A percentile compares a stretch with the other conserved stretches of the same genome.
Conservation (phyloP, 352 stramenopile species). For the Phytopythium vexans region DNA sequence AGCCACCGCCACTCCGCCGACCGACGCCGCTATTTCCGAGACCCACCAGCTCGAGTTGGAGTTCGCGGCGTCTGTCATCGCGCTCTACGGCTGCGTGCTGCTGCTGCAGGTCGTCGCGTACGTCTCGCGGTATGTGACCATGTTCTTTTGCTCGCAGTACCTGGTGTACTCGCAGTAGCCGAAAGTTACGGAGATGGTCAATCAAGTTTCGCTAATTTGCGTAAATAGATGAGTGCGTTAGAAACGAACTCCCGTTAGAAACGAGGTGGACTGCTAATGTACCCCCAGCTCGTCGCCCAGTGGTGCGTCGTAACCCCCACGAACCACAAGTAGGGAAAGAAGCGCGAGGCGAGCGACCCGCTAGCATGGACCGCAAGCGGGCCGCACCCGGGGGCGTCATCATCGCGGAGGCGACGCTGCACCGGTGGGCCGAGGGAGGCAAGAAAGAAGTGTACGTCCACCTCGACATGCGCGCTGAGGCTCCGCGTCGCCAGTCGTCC, state of each 20-base stretch:
- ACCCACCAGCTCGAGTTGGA: constrained; percentile 41
- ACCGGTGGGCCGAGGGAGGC: constrained; percentile 65
- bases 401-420: constrained; percentile 52
- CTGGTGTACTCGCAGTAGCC: constrained; percentile 30
- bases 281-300: too few species aligned
- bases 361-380: constrained; percentile 19
- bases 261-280: too few species aligned
- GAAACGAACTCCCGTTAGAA: too few species aligned
- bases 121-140: constrained; percentile 56
- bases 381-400: constrained; percentile 27
- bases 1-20: not conserved
- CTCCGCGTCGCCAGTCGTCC: too few species aligned
- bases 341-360: too few species aligned
- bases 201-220: too few species aligned
- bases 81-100: constrained; percentile 46
- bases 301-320: too few species aligned
- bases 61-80: constrained; percentile 34
- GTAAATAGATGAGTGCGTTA: too few species aligned
- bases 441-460: constrained; percentile 48
- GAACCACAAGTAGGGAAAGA: not conserved
- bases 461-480: too few species aligned
- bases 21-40: constrained; percentile 10
- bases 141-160: constrained; percentile 75
- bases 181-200: too few species aligned
- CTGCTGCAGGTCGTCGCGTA: constrained; percentile 49